Conservation (phyloP, 2,329 filamentous ascomycete species). For the Neobulgaria alba region DNA sequence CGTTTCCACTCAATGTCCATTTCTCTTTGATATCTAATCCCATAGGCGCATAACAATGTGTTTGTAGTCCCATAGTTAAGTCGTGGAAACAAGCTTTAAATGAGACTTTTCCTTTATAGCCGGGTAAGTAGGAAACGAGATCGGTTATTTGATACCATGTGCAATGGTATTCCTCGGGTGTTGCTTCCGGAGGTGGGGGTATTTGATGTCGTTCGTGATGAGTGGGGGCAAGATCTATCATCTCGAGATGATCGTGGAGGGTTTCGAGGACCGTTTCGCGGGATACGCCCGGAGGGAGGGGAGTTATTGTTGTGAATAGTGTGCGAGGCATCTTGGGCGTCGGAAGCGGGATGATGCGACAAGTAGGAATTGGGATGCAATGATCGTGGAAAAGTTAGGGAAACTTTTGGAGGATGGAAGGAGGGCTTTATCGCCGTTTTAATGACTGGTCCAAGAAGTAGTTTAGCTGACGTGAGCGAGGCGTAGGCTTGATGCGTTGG, state of each 20-base stretch:
- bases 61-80: constrained; percentile 63
- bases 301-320: constrained; percentile 23
- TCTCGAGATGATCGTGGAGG: constrained; percentile 64
- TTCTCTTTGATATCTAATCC: constrained; percentile 71
- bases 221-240: constrained; percentile 82
- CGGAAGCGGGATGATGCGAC: too few relatives aligned
- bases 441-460: too few relatives aligned
- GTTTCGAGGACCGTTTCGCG: constrained; percentile 64
- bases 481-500: too few relatives aligned
- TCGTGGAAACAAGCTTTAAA: constrained; percentile 80
- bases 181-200: constrained; percentile 56
- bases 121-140: constrained; percentile 65
- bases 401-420: too few relatives aligned
- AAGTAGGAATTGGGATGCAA: too few relatives aligned
- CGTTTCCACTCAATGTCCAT: constrained; percentile 65
- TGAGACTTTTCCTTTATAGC: constrained; percentile 53
- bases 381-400: too few relatives aligned
- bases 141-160: constrained; percentile 75
- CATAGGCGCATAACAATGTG: constrained; percentile 75
- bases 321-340: not conserved
- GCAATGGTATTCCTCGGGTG: constrained; percentile 60
- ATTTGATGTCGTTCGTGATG: constrained; percentile 63
- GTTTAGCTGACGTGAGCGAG: too few relatives aligned
- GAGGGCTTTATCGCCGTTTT: too few relatives aligned
- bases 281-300: constrained; percentile 58